phyloP scores from a whole-genome alignment of 164 flowering plant genomes.

The Hamamelis virginiana region DNA sequence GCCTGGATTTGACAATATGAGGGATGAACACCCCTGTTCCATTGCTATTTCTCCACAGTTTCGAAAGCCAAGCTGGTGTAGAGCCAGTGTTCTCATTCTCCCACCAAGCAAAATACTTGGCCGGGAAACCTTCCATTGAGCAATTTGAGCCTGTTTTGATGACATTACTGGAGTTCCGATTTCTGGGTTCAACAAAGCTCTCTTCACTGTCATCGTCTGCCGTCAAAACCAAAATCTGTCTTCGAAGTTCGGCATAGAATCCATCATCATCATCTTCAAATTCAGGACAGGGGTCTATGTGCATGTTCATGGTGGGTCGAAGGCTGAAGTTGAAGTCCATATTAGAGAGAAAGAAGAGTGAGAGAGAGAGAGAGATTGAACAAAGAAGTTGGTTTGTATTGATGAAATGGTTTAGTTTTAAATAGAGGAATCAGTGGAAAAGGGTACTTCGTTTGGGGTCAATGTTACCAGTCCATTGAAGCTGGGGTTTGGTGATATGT shows the following conservation, averaged over 20 bases:
- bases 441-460: constrained; percentile 17
- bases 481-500: constrained; percentile 13
- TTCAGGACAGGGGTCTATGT: constrained; percentile 5
- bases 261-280: constrained; percentile 24
- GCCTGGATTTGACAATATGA: constrained; percentile 18
- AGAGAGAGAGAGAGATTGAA: too few relatives aligned
- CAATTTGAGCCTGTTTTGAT: background rate
- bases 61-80: constrained; percentile 31
- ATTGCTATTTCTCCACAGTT: constrained; percentile 33
- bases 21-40: constrained; percentile 67
- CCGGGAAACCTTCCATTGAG: background rate
- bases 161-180: background rate
- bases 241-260: constrained; percentile 40
- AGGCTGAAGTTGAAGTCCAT: background rate
- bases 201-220: constrained; percentile 48
- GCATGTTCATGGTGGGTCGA: constrained; percentile 4
- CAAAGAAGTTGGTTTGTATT: background rate
- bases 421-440: background rate
- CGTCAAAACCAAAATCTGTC: constrained; percentile 45
- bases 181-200: constrained; percentile 1
- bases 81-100: constrained; percentile 6
- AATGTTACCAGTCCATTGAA: constrained; percentile 9
- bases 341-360: background rate
- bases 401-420: background rate
- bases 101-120: constrained; percentile 25